Conservation (phyloP, 352 stramenopile genomes). For the Pythium coloratum region DNA sequence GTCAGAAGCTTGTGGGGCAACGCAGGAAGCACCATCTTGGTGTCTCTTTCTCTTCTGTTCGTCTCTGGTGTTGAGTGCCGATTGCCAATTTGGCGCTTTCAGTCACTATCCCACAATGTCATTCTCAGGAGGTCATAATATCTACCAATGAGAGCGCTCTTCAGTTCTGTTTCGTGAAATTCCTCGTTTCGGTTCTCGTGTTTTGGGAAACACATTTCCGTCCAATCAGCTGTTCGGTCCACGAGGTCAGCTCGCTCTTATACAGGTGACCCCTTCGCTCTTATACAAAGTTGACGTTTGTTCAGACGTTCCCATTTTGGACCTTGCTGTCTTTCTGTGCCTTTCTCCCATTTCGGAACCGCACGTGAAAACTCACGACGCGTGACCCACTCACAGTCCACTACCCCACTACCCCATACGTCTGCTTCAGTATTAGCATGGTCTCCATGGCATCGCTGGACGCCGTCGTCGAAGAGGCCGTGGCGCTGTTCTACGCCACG, state of each 20-base stretch:
- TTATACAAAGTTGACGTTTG: conserved; percentile 25
- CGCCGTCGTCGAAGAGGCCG: conserved; percentile 47
- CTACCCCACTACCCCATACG: background rate
- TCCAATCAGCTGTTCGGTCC: background rate
- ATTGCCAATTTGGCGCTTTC: background rate
- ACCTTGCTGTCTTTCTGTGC: background rate
- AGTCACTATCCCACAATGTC: background rate
- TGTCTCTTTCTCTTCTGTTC: background rate
- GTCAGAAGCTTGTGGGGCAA: conserved; percentile 30
- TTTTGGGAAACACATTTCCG: background rate
- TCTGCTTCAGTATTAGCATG: conserved; percentile 3
- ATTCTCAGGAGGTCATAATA: background rate
- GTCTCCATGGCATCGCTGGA: conserved; percentile 25
- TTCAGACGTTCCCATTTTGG: conserved; percentile 1
- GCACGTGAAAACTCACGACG: background rate
- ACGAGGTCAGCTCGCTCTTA: conserved; percentile 11
- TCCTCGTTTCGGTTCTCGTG: background rate
- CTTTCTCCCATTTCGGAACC: background rate
- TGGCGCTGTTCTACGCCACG: conserved; percentile 60
- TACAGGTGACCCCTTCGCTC: conserved; percentile 7
- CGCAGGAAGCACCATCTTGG: conserved; percentile 24
- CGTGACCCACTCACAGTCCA: background rate
- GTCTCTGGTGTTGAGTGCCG: background rate
- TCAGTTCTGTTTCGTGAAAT: background rate
- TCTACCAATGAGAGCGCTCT: background rate